Evolutionary conservation across 192 early-diverging fungal genomes (phyloP), one percentile per base, ranked within the genome.

Genomic region (Rhizoclosmatium globosum): DNA sequence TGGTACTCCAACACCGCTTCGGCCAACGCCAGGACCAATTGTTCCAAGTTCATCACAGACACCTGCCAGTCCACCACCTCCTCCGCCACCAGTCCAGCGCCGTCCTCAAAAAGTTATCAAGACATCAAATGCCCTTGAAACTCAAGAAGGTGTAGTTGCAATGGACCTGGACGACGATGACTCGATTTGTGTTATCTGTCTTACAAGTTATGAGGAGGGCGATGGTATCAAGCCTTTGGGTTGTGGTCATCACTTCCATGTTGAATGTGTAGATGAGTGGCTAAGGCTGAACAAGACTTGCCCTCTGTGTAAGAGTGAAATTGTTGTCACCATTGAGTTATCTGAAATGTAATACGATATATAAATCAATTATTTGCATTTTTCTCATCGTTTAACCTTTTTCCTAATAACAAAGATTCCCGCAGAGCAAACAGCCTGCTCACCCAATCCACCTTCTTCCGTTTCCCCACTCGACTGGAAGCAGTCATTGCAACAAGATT

Each of bases 241-340:
- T 70, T 95, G 94, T 81, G 84, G 78, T 4, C 94, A 95, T 83
- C 93, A 94, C 76, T 93, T 95, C 82, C 94, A 95, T 81, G 74
- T 76, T 1, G 43, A 89, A 11, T 95, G 94, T 80, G 93, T 94
- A 2, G 90, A 93, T 73, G 92, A 93, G 81, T 95, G 94, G 94
- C 84, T 95, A 60, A 85, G 87, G 45, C 81, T 94, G 60, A 93
- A 94, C 80, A 85, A 85, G 68, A 84, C 86, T 7, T 95, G 94
- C 75, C 94, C 94, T 23, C 84, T 94, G 50, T 95, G 94, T 21
- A 62, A 56, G 53, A 56, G 31, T 31, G 31, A 53, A 53, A 53
- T 53, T 7, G 50, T 17, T 53, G 31, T 31, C 31, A 31, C 31
- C 31, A 31, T 31, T 31, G 31, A 31, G 31, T 31, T 31, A 31